Base-by-base conservation (phyloP, 2,329 filamentous ascomycete species). In the Penicillium sp. region DNA sequence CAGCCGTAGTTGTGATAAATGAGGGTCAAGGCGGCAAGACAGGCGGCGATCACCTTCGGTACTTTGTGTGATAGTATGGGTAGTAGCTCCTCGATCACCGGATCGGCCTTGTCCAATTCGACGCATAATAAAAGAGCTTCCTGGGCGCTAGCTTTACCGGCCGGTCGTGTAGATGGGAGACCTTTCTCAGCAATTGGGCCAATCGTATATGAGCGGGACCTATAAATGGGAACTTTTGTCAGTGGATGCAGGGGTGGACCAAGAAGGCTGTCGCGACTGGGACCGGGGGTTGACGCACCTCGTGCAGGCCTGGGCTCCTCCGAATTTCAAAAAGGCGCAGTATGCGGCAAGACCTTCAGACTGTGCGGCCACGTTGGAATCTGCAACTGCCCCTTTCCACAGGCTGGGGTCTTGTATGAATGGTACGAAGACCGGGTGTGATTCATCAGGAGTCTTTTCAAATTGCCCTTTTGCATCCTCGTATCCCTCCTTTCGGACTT, bases 281-380 rank as follows among this genome's bases (percentile, higher is more conserved):
- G 35, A 23, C 34, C 25, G 48, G 48, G 47, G 45, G 32, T 32
- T 32, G 34, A 59, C 75, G 61, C 75, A 86, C 79, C 90, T 86
- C 62, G 86, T 80, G 67, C 88, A 89, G 55, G 88, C 87, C 64
- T 95, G 88, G 55, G 84, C 81, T 52, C 93, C 91, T 56, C 91
- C 91, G 68, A 89, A 96, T 69, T 97, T 93, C 54, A 99, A 81
- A 71, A 97, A 99, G 1, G 91, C 87, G 75, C 91, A 96, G 66
- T 96, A 84, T 37, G 93, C 89, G 46, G 84, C 86, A 46, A 99
- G 84, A 58, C 90, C 94, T 65, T 99, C 95, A 75, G 95, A 88
- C 73, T 99, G 94, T 34, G 95, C 94, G 18, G 93, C 94, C 55
- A 99, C 94, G 67, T 99, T 99, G 52, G 92, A 94, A 75, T 99